Evolutionary conservation across 768 basidiomycete genomes (phyloP), one percentile per base, ranked within the genome.

Genomic region (Boletus bicolor): DNA sequence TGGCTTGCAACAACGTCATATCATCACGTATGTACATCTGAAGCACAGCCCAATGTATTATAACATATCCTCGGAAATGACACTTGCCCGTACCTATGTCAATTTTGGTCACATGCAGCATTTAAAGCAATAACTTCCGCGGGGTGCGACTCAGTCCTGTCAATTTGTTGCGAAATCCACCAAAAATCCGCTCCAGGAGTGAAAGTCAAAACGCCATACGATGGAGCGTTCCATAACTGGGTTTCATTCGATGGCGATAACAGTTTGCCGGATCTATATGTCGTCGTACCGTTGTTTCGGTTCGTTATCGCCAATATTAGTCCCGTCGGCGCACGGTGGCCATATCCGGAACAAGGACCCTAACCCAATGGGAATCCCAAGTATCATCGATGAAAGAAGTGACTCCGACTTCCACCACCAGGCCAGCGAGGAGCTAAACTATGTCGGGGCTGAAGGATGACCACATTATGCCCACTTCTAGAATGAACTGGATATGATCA

Each of bases 271-370:
- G 56, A 60, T 47, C 61, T 53, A 58, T 63, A 56, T 63, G 57
- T 56, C 15, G 26, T 61, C 50, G 45, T 66, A 59, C 67, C 67
- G 26, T 41, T 60, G n/a, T 58, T 35, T 56, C 54, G 67, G 67
- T 59, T 59, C 67, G 60, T 64, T 53, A 48, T 57, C 44, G 32
- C 60, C 53, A 19, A 14, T 47, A 19, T 19, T 36, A 9, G 53
- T 15, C 14, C 45, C 44, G 38, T 43, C 43, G 54, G 55, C 52
- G 38, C 36, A 45, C 64, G 44, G 14, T 19, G 37, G 24, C 59
- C 55, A 47, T 37, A 55, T 46, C 4, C 41, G 52, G 61, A 65
- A 60, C 64, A 66, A 65, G 55, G 58, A 15, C 51, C 54, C 32
- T 41, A 37, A 37, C 46, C 53, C 2, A 43, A 49, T 45, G 49